Evolutionary conservation across 108 stramenopile genomes (phyloP).

Genomic region (Fistulifera pelliculosa): DNA sequence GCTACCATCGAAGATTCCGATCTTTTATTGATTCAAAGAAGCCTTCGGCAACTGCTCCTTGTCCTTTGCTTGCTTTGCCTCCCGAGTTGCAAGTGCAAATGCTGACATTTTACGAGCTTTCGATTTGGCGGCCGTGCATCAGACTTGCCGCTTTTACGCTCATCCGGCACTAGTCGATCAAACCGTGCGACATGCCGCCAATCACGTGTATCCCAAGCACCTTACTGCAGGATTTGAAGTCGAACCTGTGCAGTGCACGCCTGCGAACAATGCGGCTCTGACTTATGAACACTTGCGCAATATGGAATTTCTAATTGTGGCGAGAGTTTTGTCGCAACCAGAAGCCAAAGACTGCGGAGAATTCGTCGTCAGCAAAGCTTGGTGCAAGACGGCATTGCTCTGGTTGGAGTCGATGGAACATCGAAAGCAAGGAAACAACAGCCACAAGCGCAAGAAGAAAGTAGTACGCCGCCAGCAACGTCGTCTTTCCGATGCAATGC

Average conservation of each 20-base stretch:
- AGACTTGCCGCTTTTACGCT: conserved; percentile 55
- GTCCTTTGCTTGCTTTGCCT: conserved; percentile 29
- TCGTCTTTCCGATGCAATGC: conserved; percentile 56
- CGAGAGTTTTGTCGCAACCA: conserved; percentile 65
- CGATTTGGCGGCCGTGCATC: conserved; percentile 67
- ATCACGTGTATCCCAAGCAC: conserved; percentile 62
- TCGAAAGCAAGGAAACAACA: conserved; percentile 23
- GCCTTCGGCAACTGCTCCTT: too few species aligned
- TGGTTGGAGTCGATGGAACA: conserved; percentile 75
- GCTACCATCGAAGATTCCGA: too few species aligned
- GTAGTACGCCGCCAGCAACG: conserved; percentile 61
- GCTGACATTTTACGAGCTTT: conserved; percentile 74
- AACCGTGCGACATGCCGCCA: conserved; percentile 45
- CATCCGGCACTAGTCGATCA: conserved; percentile 44
- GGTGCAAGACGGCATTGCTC: conserved; percentile 74
- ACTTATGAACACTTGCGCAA: conserved; percentile 72
- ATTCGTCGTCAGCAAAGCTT: conserved; percentile 75
- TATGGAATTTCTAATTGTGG: conserved; percentile 83
- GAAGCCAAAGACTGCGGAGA: conserved; percentile 48
- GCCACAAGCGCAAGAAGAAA: conserved; percentile 61
- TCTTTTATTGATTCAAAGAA: too few species aligned
- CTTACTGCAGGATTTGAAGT: conserved; percentile 53
- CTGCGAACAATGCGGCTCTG: conserved; percentile 22
- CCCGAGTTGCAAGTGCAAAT: conserved; percentile 59
- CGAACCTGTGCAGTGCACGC: conserved; percentile 11